phyloP scores from a whole-genome alignment of 305 asterid genomes.

The Solanum hybrid region DNA sequence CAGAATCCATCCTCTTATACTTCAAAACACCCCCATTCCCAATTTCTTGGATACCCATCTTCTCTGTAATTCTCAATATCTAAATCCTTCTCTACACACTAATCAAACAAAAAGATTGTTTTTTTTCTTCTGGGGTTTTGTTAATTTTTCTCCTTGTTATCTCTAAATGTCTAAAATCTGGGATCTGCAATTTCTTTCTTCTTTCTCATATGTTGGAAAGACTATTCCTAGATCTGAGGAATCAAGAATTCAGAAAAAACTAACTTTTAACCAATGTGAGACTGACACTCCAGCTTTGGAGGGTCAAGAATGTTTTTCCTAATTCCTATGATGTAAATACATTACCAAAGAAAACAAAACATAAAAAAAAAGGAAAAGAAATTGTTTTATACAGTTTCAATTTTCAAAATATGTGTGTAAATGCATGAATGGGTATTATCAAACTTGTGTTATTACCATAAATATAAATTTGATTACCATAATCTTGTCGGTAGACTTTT shows the following conservation, averaged over 20 bases:
- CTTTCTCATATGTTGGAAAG: neutral
- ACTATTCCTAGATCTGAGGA: conserved; percentile 2
- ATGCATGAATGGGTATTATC: neutral
- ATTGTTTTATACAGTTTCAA: neutral
- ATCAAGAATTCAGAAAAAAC: neutral
- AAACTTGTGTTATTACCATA: neutral
- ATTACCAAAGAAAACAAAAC: neutral
- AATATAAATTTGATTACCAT: neutral
- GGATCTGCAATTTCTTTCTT: neutral
- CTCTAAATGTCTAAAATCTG: neutral
- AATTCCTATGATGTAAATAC: neutral
- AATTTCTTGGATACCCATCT: conserved; percentile 33
- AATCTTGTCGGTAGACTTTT: neutral
- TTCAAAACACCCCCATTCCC: conserved; percentile 22
- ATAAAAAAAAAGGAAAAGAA: neutral
- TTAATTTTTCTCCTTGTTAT: neutral
- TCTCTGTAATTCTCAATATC: neutral
- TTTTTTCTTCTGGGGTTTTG: neutral
- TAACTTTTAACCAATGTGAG: neutral
- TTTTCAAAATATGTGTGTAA: neutral
- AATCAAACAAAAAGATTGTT: neutral
- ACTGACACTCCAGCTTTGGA: neutral
- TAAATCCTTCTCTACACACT: neutral
- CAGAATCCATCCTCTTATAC: conserved; percentile 25
- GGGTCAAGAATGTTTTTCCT: neutral